A percentile compares a stretch with the other conserved stretches of the same genome.
Conservation (phyloP, 129 eudicot genomes). For the Erigeron canadensis region DNA sequence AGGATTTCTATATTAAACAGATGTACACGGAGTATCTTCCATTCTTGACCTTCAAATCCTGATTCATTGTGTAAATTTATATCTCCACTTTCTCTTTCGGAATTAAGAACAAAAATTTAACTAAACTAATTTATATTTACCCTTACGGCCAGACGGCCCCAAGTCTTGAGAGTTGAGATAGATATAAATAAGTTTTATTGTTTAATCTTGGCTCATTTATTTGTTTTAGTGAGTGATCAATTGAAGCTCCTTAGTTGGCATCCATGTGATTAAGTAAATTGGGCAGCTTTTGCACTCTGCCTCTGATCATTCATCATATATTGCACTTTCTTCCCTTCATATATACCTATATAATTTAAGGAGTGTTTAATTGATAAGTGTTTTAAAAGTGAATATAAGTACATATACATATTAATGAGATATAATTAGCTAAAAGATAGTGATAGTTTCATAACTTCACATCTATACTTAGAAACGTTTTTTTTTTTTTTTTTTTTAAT, state of each 20-base stretch:
- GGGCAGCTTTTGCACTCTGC: constrained; percentile 25
- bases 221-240: constrained; percentile 22
- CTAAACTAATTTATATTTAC: constrained; percentile 1
- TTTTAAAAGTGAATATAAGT: too few relatives aligned
- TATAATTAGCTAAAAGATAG: too few relatives aligned
- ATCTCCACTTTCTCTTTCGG: background rate
- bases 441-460: too few relatives aligned
- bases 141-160: constrained; percentile 19
- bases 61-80: background rate
- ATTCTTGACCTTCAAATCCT: constrained; percentile 3
- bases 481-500: too few relatives aligned
- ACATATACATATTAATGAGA: too few relatives aligned
- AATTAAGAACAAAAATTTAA: background rate
- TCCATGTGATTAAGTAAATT: constrained; percentile 29
- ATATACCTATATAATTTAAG: too few relatives aligned
- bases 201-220: constrained; percentile 24
- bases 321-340: constrained; percentile 4
- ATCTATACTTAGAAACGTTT: too few relatives aligned
- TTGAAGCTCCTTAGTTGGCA: constrained; percentile 31
- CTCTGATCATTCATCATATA: constrained; percentile 21
- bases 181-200: constrained; percentile 13
- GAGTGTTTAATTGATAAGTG: too few relatives aligned
- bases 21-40: constrained; percentile 3
- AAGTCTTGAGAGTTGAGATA: constrained; percentile 15
- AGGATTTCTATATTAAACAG: background rate